Conservation (phyloP, 2,329 filamentous ascomycete genomes). For the Alternaria sp. region DNA sequence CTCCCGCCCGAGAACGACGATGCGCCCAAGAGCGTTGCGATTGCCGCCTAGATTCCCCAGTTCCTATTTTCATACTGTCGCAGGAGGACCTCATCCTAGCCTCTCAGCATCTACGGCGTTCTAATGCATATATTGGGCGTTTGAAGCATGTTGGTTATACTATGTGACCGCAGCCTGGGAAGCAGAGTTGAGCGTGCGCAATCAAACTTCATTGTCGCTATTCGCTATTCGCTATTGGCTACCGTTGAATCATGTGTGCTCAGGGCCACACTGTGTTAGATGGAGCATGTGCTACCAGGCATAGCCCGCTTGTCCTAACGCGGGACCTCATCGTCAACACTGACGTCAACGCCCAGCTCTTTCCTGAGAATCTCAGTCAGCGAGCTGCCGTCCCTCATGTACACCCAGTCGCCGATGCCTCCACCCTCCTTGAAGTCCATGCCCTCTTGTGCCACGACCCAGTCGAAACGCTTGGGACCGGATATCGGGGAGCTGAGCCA, state of each 20-base stretch:
- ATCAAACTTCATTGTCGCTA: not conserved
- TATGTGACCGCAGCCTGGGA: not conserved
- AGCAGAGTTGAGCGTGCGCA: not conserved
- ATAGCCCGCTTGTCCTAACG: slow-evolving; percentile 25
- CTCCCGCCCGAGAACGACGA: slow-evolving; percentile 40
- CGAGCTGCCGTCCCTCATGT: slow-evolving; percentile 81
- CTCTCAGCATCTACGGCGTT: slow-evolving; percentile 15
- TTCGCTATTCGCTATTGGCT: slow-evolving; percentile 11
- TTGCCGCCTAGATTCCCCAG: slow-evolving; percentile 33
- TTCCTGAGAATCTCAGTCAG: slow-evolving; percentile 76
- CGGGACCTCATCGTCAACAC: slow-evolving; percentile 44
- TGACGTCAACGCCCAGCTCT: slow-evolving; percentile 74
- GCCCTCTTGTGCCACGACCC: slow-evolving; percentile 76
- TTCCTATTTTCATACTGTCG: not conserved
- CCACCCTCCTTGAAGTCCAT: slow-evolving; percentile 83
- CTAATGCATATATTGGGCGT: slow-evolving; percentile 28
- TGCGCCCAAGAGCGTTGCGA: slow-evolving; percentile 33
- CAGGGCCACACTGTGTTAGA: too few relatives aligned
- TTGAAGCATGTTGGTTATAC: slow-evolving; percentile 11
- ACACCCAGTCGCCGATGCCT: slow-evolving; percentile 82
- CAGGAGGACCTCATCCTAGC: not conserved
- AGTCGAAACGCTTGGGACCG: slow-evolving; percentile 94
- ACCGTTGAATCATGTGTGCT: slow-evolving; percentile 2
- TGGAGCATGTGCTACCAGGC: not conserved
- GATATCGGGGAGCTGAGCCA: slow-evolving; percentile 93